Evolutionary conservation across 1,284 basidiomycete genomes (phyloP), one percentile per base, ranked within the genome.

Genomic region (Laetiporus sulphureus): DNA sequence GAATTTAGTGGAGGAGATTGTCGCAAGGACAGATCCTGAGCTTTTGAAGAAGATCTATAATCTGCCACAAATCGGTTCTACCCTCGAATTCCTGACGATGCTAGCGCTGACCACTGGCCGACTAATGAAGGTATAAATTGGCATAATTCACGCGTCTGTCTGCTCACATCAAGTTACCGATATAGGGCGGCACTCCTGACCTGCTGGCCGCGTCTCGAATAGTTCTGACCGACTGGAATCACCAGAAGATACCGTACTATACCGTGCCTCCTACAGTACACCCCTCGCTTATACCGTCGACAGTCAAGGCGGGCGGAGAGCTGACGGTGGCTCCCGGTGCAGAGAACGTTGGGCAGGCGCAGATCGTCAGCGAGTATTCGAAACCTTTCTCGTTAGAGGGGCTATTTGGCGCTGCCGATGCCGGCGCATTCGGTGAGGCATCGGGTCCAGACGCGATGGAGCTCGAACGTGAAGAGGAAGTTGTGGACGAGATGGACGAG

Each of bases 181-280:
- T n/a, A n/a, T 47, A 88, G 81, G 94, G 94, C 23, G 95, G 94
- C 42, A 85, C 92, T 2, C 93, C 95, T 0, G 93, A 98, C 62
- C 63, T 95, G 15, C 79, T 87, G 35, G 75, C 83, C 0, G 78
- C 91, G 0, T 92, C 93, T 0, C 79, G 90, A 22, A 81, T 84
- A 12, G 75, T 98, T n/a, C 65, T 99, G 3, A 79, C 75, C 36
- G 95, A 99, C 61, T 98, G 95, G 94, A 98, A 98, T 58, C 80
- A 90, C 49, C 92, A 97, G 56, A 93, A 92, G 58, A 97, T 98
- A 20, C 84, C 87, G 0, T 98, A 91, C 65, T 88, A 75, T 64
- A 90, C 91, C 1, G 61, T 69, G 1, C 90, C 93, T 2, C 94
- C 95, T 0, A 58, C 68, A 2, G 60, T 89, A 2, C 91, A 92